Evolutionary conservation across 805 yeast genomes (phyloP).

Genomic region (Candida krabiensis): DNA sequence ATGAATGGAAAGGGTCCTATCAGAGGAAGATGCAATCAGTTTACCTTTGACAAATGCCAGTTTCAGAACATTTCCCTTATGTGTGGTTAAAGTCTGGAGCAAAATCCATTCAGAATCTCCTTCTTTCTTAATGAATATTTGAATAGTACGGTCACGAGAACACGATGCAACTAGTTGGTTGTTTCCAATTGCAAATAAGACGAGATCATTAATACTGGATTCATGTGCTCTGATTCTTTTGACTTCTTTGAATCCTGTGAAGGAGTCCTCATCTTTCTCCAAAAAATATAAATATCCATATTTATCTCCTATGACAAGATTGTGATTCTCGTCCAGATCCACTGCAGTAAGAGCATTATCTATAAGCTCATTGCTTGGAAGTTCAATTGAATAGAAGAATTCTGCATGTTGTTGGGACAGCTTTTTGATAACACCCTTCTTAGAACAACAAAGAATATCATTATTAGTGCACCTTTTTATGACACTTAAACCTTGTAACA

Average conservation of each 20-base stretch:
- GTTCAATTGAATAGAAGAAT: slow-evolving; percentile 10
- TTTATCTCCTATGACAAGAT: slow-evolving; percentile 48
- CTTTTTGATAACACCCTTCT: slow-evolving; percentile 39
- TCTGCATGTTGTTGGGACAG: slow-evolving; percentile 16
- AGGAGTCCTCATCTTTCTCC: slow-evolving; percentile 17
- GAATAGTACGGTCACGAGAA: slow-evolving; percentile 65
- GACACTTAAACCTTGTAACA: slow-evolving; percentile 40
- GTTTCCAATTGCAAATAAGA: slow-evolving; percentile 32
- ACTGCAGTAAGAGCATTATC: slow-evolving; percentile 42
- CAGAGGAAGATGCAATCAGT: slow-evolving; percentile 58
- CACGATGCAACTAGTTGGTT: slow-evolving; percentile 42
- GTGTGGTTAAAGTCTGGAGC: slow-evolving; percentile 58
- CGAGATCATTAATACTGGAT: slow-evolving; percentile 48
- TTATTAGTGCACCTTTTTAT: slow-evolving; percentile 35
- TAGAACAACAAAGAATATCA: slow-evolving; percentile 42
- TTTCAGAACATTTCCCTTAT: slow-evolving; percentile 51
- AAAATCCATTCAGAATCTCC: slow-evolving; percentile 44
- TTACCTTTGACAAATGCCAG: slow-evolving; percentile 32
- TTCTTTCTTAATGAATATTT: slow-evolving; percentile 42
- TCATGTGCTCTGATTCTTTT: slow-evolving; percentile 47
- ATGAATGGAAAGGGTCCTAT: slow-evolving; percentile 60
- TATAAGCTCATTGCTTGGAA: slow-evolving; percentile 34
- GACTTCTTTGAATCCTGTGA: slow-evolving; percentile 23
- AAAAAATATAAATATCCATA: slow-evolving; percentile 42
- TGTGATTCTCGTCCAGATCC: slow-evolving; percentile 30